These are phyloP conservation scores for Chytriomyces sp. DNA, from an alignment of 192 early-diverging fungal species.

Conservation along the genomic window DNA sequence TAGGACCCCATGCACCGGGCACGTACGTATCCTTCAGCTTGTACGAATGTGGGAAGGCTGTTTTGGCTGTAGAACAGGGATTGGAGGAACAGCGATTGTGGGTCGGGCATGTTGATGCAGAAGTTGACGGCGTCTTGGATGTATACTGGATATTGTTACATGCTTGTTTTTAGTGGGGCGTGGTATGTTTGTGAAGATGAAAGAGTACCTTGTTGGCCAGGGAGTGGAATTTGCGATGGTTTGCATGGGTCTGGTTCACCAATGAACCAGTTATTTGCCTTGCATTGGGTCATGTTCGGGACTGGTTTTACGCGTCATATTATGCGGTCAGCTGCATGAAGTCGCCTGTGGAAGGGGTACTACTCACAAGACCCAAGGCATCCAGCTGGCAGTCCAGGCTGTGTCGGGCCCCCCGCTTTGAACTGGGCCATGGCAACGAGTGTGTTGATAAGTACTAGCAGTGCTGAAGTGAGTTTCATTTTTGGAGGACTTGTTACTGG, in stretches of 20 bases:
- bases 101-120: constrained; percentile 42
- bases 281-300: constrained; percentile 32
- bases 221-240: constrained; percentile 26
- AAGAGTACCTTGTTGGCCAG: constrained; percentile 31
- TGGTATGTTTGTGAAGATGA: background rate
- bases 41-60: constrained; percentile 36
- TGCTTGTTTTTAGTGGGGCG: background rate
- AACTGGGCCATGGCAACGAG: constrained; percentile 1
- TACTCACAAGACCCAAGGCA: background rate
- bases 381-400: background rate
- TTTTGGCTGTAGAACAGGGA: constrained; percentile 27
- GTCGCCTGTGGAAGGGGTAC: too few species aligned
- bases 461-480: too few species aligned
- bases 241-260: constrained; percentile 30
- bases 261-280: constrained; percentile 29
- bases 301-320: too few species aligned
- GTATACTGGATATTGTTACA: constrained; percentile 1
- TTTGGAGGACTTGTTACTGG: too few species aligned
- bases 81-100: constrained; percentile 18
- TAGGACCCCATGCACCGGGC: constrained; percentile 38
- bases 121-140: constrained; percentile 29
- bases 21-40: constrained; percentile 43
- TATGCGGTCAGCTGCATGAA: too few species aligned
- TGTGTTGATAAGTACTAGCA: background rate
- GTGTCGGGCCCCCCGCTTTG: background rate